Evolutionary conservation across 306 rosid species (phyloP).

Genomic region (Vicia faba): DNA sequence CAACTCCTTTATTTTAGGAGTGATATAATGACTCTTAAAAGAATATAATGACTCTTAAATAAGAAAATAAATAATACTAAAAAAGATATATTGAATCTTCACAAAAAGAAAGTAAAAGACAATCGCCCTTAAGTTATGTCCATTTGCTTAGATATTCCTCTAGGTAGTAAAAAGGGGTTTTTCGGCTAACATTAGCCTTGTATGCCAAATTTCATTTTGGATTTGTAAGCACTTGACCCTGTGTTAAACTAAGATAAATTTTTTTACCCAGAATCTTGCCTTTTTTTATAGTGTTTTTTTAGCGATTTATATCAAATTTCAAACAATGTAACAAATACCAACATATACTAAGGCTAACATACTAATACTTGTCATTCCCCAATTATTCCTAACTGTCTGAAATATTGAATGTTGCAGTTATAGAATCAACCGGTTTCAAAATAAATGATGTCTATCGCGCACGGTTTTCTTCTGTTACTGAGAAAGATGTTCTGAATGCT

Average conservation of each 20-base stretch:
- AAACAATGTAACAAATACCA: neutral
- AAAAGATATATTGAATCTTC: neutral
- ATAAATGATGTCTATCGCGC: conserved; percentile 75
- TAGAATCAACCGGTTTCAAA: conserved; percentile 72
- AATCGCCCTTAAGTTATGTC: neutral
- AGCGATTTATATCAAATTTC: conserved; percentile 23
- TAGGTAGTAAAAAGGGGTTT: conserved; percentile 8
- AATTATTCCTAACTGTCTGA: conserved; percentile 27
- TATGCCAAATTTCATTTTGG: conserved; percentile 27
- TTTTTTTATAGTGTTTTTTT: conserved; percentile 24
- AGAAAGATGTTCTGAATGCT: conserved; percentile 87
- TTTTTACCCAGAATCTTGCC: conserved; percentile 24
- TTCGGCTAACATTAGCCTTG: conserved; percentile 18
- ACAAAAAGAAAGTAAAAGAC: conserved; percentile 16
- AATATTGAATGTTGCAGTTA: conserved; percentile 62
- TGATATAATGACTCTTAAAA: too few species aligned
- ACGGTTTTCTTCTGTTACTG: conserved; percentile 89
- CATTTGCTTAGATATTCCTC: conserved; percentile 18
- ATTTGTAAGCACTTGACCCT: conserved; percentile 5
- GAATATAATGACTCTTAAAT: too few species aligned
- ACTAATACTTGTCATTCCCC: neutral
- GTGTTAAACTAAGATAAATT: conserved; percentile 19
- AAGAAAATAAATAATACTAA: too few species aligned
- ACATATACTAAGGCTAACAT: neutral
- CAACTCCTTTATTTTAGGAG: too few species aligned